Evolutionary conservation across 2,329 filamentous ascomycete species (phyloP).

Genomic region (Atkinsonella texensis): DNA sequence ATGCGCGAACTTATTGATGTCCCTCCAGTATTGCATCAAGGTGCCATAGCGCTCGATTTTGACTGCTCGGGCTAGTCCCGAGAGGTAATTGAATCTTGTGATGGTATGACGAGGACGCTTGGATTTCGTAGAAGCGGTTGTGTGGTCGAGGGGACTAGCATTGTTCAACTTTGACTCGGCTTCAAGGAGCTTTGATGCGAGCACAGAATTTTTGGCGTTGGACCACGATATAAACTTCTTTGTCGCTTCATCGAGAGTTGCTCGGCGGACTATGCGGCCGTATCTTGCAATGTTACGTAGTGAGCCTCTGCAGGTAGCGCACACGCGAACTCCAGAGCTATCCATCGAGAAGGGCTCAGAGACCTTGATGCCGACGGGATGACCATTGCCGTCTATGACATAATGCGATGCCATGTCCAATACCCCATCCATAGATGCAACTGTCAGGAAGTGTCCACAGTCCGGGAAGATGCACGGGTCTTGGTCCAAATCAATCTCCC

Average conservation of each 20-base stretch:
- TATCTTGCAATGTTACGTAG: slow-evolving; percentile 48
- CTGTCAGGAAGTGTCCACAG: slow-evolving; percentile 53
- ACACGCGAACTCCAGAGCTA: slow-evolving; percentile 35
- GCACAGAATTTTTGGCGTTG: slow-evolving; percentile 15
- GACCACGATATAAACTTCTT: slow-evolving; percentile 52
- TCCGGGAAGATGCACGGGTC: slow-evolving; percentile 48
- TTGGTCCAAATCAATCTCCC: slow-evolving; percentile 44
- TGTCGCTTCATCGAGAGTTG: slow-evolving; percentile 48
- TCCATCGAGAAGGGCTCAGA: slow-evolving; percentile 34
- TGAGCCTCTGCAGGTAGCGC: slow-evolving; percentile 47
- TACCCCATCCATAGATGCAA: slow-evolving; percentile 46
- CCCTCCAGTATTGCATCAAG: slow-evolving; percentile 5
- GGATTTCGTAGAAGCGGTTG: neutral
- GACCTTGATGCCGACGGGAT: slow-evolving; percentile 20
- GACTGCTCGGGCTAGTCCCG: neutral
- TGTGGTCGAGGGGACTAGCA: neutral
- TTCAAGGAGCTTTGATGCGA: slow-evolving; percentile 6
- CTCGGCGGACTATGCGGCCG: slow-evolving; percentile 46
- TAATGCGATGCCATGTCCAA: slow-evolving; percentile 44
- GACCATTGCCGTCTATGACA: slow-evolving; percentile 22
- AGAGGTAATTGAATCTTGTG: neutral
- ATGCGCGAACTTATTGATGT: slow-evolving; percentile 5
- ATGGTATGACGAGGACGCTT: neutral
- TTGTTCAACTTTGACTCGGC: slow-evolving; percentile 7
- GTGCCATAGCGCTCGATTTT: neutral